These are phyloP conservation scores for Diaporthe eres DNA, from an alignment of 2,329 filamentous ascomycete genomes.

Conservation along the genomic window DNA sequence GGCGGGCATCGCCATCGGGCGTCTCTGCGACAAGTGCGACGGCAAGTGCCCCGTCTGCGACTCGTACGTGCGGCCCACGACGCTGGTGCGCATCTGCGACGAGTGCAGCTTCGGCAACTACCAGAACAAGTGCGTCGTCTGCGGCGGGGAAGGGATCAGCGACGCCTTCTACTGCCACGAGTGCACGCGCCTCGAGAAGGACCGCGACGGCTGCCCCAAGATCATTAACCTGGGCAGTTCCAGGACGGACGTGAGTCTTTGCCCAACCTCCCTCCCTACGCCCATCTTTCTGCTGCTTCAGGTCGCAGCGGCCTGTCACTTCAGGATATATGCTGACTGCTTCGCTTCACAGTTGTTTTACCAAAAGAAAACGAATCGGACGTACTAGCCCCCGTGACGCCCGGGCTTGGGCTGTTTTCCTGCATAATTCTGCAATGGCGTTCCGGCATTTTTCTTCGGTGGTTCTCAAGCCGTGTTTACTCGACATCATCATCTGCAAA, in stretches of 20 bases:
- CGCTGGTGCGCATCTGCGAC: conserved; percentile 97
- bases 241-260: conserved; percentile 84
- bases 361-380: conserved; percentile 77
- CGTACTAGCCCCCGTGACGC: conserved; percentile 65
- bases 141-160: conserved; percentile 96
- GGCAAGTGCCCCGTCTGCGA: conserved; percentile 99
- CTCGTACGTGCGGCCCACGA: conserved; percentile 97
- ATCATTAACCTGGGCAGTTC: conserved; percentile 98
- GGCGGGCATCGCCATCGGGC: conserved; percentile 96
- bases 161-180: conserved; percentile 99
- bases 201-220: conserved; percentile 97
- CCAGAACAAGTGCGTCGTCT: conserved; percentile 99
- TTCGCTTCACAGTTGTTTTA: conserved; percentile 67
- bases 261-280: conserved; percentile 5
- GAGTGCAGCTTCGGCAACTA: conserved; percentile 99
- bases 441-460: conserved; percentile 32
- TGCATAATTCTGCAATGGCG: conserved; percentile 37
- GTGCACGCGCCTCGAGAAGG: conserved; percentile 96
- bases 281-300: conserved; percentile 56
- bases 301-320: background rate
- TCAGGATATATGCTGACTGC: conserved; percentile 16
- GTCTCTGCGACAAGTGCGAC: conserved; percentile 99
- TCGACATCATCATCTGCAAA: background rate
- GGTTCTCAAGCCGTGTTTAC: background rate
- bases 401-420: conserved; percentile 61